These are phyloP conservation scores for Boletus subcaerulescens DNA, from an alignment of 768 basidiomycete genomes.

Conservation along the genomic window DNA sequence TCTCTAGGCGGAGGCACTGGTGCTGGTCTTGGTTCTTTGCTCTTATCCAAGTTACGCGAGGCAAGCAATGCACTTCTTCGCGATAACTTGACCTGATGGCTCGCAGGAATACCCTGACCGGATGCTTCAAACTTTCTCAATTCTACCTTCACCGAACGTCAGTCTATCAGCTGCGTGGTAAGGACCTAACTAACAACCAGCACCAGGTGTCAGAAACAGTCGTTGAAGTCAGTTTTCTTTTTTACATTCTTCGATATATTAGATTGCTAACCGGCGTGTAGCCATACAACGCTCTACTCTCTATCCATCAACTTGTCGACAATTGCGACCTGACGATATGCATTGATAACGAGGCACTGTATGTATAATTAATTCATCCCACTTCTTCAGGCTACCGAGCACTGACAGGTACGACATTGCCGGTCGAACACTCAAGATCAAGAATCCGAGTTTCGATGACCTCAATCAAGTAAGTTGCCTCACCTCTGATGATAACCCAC, in stretches of 20 bases:
- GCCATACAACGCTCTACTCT: slow-evolving; percentile 85
- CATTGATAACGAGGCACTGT: slow-evolving; percentile 88
- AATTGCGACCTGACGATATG: slow-evolving; percentile 81
- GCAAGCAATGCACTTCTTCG: slow-evolving; percentile 34
- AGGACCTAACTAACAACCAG: slow-evolving; percentile 9
- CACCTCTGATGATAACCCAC: not conserved
- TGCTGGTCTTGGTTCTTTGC: slow-evolving; percentile 76
- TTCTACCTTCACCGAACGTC: slow-evolving; percentile 57
- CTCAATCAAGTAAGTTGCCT: slow-evolving; percentile 58
- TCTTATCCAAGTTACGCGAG: slow-evolving; percentile 81
- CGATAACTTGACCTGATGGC: not conserved
- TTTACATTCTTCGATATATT: not conserved
- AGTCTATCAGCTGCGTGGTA: slow-evolving; percentile 7
- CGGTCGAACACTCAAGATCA: slow-evolving; percentile 60
- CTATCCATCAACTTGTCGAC: slow-evolving; percentile 86
- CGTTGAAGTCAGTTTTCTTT: slow-evolving; percentile 44
- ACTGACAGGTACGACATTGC: slow-evolving; percentile 66
- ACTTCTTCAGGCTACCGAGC: not conserved
- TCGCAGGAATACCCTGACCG: slow-evolving; percentile 55
- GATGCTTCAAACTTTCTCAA: slow-evolving; percentile 51
- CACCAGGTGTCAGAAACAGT: slow-evolving; percentile 45
- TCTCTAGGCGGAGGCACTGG: slow-evolving; percentile 93
- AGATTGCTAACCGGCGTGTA: slow-evolving; percentile 19
- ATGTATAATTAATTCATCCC: slow-evolving; percentile 18
- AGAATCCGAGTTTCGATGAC: slow-evolving; percentile 59